Conservation (phyloP, 441 rosid genomes). For the Metrosideros polymorpha region DNA sequence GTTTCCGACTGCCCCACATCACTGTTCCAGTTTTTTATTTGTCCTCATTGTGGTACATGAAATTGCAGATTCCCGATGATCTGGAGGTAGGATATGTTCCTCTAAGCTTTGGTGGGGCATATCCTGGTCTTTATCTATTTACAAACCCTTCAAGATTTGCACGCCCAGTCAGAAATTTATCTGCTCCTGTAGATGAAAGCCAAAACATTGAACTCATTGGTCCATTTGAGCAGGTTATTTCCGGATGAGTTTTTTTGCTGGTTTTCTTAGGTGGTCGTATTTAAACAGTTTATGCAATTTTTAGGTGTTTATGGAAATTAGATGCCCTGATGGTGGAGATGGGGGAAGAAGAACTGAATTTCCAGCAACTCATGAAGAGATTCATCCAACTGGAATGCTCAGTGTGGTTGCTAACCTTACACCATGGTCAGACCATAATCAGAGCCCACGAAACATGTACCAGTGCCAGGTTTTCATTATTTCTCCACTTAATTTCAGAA, state of each 20-base stretch:
- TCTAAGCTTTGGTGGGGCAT: constrained; percentile 81
- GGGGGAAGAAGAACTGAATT: constrained; percentile 55
- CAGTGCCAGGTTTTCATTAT: constrained; percentile 72
- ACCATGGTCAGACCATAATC: constrained; percentile 99
- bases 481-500: not conserved
- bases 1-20: not conserved
- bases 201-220: constrained; percentile 71
- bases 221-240: constrained; percentile 91
- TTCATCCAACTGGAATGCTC: constrained; percentile 93
- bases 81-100: constrained; percentile 97
- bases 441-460: constrained; percentile 98
- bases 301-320: constrained; percentile 97
- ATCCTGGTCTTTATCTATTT: constrained; percentile 83
- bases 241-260: not conserved
- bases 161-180: constrained; percentile 76
- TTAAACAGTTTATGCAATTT: not conserved
- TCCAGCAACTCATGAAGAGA: constrained; percentile 94
- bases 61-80: constrained; percentile 79
- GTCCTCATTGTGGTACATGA: not conserved
- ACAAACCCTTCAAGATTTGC: constrained; percentile 89
- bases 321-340: constrained; percentile 85
- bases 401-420: constrained; percentile 98
- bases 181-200: constrained; percentile 29
- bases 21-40: not conserved
- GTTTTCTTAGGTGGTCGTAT: not conserved